Evolutionary conservation across 2,329 filamentous ascomycete species (phyloP).

Genomic region (Aplosporella prunicola): DNA sequence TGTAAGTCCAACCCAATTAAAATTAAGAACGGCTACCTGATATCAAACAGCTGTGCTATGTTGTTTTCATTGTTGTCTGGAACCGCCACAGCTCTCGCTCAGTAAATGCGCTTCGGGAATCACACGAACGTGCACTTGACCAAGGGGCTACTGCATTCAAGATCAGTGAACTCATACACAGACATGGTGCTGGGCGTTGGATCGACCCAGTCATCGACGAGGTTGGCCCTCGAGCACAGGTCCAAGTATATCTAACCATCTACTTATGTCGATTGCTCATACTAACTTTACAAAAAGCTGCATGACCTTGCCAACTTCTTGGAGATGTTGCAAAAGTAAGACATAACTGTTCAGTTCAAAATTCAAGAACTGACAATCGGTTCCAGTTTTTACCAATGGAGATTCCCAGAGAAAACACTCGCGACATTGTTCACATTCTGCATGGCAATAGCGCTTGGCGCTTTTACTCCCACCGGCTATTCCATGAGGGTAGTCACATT

Average conservation of each 20-base stretch:
- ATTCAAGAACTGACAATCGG: too few species aligned
- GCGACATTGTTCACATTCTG: slow-evolving; percentile 26
- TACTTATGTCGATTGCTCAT: too few species aligned
- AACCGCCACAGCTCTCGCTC: slow-evolving; percentile 21
- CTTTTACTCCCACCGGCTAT: slow-evolving; percentile 24
- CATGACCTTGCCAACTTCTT: slow-evolving; percentile 29
- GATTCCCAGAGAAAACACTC: slow-evolving; percentile 23
- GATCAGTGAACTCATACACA: slow-evolving; percentile 29
- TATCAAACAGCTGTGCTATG: slow-evolving; percentile 22
- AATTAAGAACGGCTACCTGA: not conserved
- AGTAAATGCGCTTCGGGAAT: slow-evolving; percentile 25
- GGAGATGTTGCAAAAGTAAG: slow-evolving; percentile 27
- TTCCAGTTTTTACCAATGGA: slow-evolving; percentile 32
- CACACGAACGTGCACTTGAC: slow-evolving; percentile 23
- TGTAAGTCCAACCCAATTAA: slow-evolving; percentile 4
- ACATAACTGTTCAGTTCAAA: too few species aligned
- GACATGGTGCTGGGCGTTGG: slow-evolving; percentile 29
- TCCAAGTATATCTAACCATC: too few species aligned
- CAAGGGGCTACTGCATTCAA: slow-evolving; percentile 21
- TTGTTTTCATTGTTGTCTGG: slow-evolving; percentile 25
- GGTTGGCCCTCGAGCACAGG: slow-evolving; percentile 27
- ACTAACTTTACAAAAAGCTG: too few species aligned
- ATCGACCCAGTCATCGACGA: slow-evolving; percentile 29
- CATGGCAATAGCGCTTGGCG: slow-evolving; percentile 22
- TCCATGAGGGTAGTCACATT: slow-evolving; percentile 29